phyloP scores from a whole-genome alignment of 2,329 filamentous ascomycete species.

The Ploettnerulaceae sp. region DNA sequence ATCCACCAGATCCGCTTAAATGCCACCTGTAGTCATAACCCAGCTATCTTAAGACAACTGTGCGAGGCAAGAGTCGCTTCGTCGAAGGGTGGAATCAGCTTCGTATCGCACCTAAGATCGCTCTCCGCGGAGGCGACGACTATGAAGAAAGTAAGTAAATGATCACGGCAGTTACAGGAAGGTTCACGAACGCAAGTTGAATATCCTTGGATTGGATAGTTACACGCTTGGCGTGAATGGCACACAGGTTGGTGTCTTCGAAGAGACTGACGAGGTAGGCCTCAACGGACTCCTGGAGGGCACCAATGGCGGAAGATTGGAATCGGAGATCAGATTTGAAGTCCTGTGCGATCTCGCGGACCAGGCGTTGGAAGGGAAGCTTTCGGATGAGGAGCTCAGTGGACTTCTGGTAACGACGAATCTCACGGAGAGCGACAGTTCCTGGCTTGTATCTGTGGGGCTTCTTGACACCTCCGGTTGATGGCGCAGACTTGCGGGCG shows the following conservation, averaged over 20 bases:
- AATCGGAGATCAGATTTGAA: slow-evolving; percentile 95
- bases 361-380: slow-evolving; percentile 95
- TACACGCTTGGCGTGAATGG: slow-evolving; percentile 98
- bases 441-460: slow-evolving; percentile 84
- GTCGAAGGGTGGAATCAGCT: slow-evolving; percentile 1
- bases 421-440: slow-evolving; percentile 97
- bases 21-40: slow-evolving; percentile 3
- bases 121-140: slow-evolving; percentile 86
- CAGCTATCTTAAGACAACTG: slow-evolving; percentile 12
- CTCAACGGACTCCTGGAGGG: slow-evolving; percentile 97
- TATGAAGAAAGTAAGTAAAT: not conserved
- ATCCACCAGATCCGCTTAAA: slow-evolving; percentile 15
- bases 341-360: slow-evolving; percentile 93
- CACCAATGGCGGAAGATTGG: slow-evolving; percentile 96
- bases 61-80: slow-evolving; percentile 18
- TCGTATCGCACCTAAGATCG: slow-evolving; percentile 59
- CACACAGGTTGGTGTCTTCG: slow-evolving; percentile 54
- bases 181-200: slow-evolving; percentile 18
- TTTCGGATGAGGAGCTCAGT: slow-evolving; percentile 96
- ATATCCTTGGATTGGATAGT: slow-evolving; percentile 65
- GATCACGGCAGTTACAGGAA: slow-evolving; percentile 40
- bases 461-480: slow-evolving; percentile 96
- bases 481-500: slow-evolving; percentile 95
- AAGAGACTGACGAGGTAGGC: slow-evolving; percentile 73
- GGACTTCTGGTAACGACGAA: slow-evolving; percentile 95